Evolutionary conservation across 768 basidiomycete species (phyloP).

Genomic region (Hericium alpestre): DNA sequence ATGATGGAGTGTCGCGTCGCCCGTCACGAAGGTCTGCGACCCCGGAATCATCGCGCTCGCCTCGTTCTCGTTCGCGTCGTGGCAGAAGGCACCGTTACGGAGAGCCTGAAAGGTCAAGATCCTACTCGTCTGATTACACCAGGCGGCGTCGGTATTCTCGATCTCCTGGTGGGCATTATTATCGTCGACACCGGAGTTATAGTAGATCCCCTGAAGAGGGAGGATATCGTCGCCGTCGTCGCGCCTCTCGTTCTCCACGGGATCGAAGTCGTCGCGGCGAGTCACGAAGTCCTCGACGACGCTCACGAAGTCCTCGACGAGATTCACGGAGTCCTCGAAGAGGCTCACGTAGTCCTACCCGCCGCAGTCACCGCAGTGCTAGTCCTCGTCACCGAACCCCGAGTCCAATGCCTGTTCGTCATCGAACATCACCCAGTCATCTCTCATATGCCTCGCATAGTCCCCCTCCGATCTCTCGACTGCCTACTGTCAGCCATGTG

Average conservation of each 20-base stretch:
- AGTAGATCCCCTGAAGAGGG: neutral
- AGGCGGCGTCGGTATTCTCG: neutral
- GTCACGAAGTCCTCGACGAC: neutral
- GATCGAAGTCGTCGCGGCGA: neutral
- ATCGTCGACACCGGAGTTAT: neutral
- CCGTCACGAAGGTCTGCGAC: slow-evolving; percentile 1
- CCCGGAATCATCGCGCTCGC: neutral
- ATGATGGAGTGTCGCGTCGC: neutral
- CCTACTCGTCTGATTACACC: neutral
- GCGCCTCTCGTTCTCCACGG: neutral
- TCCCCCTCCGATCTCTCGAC: neutral
- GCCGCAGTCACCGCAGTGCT: neutral
- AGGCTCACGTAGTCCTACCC: neutral
- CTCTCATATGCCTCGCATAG: neutral
- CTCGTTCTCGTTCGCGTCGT: neutral
- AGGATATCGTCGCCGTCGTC: neutral
- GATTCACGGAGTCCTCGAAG: neutral
- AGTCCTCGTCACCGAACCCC: neutral
- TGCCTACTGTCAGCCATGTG: neutral
- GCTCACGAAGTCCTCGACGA: neutral
- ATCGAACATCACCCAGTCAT: neutral
- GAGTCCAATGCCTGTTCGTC: neutral
- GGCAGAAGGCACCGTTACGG: neutral
- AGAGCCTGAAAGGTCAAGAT: neutral
- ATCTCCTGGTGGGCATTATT: neutral